A percentile compares a stretch with the other conserved stretches of the same genome.
Conservation (phyloP, 768 basidiomycete genomes). For the Leccinum aurantiacum region DNA sequence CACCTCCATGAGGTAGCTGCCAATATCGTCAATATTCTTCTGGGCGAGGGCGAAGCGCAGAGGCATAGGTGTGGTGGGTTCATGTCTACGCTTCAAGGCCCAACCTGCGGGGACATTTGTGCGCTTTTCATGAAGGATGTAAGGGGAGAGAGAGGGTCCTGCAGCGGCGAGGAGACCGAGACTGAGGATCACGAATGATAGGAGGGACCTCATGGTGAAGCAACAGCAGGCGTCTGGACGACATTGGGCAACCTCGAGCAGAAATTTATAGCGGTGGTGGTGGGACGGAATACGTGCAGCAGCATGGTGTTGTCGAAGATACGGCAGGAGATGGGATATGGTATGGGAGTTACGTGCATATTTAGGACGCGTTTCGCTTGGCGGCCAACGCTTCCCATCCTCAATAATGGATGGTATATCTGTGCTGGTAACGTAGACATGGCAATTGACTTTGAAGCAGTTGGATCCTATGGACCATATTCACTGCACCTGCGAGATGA, state of each 20-base stretch:
- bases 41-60: constrained; percentile 35
- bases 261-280: constrained; percentile 12
- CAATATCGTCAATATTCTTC: constrained; percentile 29
- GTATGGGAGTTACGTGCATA: constrained; percentile 6
- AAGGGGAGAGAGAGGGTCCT: constrained; percentile 17
- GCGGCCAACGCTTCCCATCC: not conserved
- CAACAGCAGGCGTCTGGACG: constrained; percentile 6
- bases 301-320: constrained; percentile 11
- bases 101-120: constrained; percentile 37
- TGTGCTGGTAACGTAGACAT: too few species aligned
- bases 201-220: constrained; percentile 17
- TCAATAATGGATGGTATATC: not conserved
- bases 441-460: not conserved
- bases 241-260: not conserved
- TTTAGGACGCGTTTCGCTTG: not conserved
- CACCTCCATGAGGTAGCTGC: constrained; percentile 32
- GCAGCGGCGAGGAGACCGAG: constrained; percentile 22
- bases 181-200: constrained; percentile 14
- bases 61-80: constrained; percentile 28
- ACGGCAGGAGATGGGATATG: not conserved
- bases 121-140: constrained; percentile 42
- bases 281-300: constrained; percentile 9
- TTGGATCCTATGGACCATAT: not conserved
- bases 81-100: constrained; percentile 38
- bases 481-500: not conserved